phyloP scores from a whole-genome alignment of 2,329 filamentous ascomycete genomes.

The Cladophialophora bantiana region DNA sequence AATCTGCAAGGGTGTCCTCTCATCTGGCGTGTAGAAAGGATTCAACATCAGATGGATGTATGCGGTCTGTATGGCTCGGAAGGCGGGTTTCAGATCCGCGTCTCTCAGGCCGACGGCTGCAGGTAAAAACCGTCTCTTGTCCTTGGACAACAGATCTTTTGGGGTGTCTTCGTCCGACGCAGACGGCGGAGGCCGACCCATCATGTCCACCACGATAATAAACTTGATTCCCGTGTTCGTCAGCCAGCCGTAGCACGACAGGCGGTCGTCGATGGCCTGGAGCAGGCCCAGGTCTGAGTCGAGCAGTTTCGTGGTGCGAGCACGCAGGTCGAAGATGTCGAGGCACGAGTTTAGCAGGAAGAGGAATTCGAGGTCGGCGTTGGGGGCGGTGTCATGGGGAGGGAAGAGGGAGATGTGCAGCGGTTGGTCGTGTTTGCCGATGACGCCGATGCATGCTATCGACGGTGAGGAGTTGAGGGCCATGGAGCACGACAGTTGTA shows the following conservation, averaged over 20 bases:
- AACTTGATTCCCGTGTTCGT: constrained; percentile 95
- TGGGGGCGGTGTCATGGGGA: constrained; percentile 61
- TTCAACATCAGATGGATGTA: constrained; percentile 91
- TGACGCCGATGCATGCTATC: constrained; percentile 91
- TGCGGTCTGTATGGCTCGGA: constrained; percentile 88
- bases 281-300: constrained; percentile 90
- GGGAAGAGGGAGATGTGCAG: constrained; percentile 92
- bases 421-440: constrained; percentile 95
- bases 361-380: constrained; percentile 78
- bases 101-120: constrained; percentile 74
- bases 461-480: constrained; percentile 62
- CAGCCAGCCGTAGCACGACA: constrained; percentile 90
- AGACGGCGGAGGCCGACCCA: constrained; percentile 66
- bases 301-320: constrained; percentile 72
- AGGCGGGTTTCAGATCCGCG: constrained; percentile 88
- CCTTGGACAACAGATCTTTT: constrained; percentile 13
- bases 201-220: constrained; percentile 88
- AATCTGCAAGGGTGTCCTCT: constrained; percentile 69
- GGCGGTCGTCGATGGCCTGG: constrained; percentile 89
- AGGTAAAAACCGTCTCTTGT: constrained; percentile 45
- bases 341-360: constrained; percentile 90
- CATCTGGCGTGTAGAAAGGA: constrained; percentile 91
- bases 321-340: constrained; percentile 89
- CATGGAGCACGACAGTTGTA: constrained; percentile 22
- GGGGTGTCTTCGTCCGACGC: constrained; percentile 38